A percentile compares a stretch with the other conserved stretches of the same genome.
Conservation (phyloP, 441 rosid species). For the Gossypium armourianum region DNA sequence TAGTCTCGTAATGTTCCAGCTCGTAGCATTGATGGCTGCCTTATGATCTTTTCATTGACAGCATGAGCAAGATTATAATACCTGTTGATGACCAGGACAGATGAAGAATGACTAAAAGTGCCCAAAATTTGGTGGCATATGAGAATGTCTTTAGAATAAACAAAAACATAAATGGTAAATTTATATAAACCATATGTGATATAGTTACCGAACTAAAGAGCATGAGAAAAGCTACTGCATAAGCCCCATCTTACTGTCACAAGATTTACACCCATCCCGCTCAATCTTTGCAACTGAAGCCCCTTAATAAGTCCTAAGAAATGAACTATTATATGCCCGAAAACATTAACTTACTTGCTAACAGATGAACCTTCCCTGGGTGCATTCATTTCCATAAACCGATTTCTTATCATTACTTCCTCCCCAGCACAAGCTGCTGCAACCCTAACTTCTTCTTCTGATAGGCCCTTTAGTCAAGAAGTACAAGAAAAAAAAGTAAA, state of each 20-base stretch:
- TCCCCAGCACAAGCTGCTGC: slow-evolving; percentile 96
- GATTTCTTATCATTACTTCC: slow-evolving; percentile 93
- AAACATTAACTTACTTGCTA: slow-evolving; percentile 58
- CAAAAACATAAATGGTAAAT: neutral
- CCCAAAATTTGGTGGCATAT: neutral
- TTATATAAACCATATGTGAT: neutral
- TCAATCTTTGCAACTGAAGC: neutral
- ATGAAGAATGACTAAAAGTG: slow-evolving; percentile 8
- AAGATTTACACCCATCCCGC: slow-evolving; percentile 8
- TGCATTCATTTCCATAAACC: slow-evolving; percentile 93
- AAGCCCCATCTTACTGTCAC: neutral
- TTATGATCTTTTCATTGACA: slow-evolving; percentile 71
- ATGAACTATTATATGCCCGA: neutral
- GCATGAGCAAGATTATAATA: slow-evolving; percentile 97
- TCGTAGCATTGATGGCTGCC: slow-evolving; percentile 95
- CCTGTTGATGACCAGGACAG: slow-evolving; percentile 35
- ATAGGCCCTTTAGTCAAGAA: slow-evolving; percentile 61
- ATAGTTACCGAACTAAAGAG: neutral
- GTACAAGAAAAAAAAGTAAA: slow-evolving; percentile 23
- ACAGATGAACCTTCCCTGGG: slow-evolving; percentile 87
- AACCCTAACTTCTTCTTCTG: slow-evolving; percentile 89
- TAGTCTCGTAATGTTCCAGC: slow-evolving; percentile 92
- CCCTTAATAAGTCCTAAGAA: neutral
- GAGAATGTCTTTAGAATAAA: neutral
- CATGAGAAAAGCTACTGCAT: slow-evolving; percentile 8